A percentile compares a stretch with the other conserved stretches of the same genome.
Evolutionary conservation across 805 yeast genomes (phyloP).

Genomic region (Sugiyamaella chiloensis): DNA sequence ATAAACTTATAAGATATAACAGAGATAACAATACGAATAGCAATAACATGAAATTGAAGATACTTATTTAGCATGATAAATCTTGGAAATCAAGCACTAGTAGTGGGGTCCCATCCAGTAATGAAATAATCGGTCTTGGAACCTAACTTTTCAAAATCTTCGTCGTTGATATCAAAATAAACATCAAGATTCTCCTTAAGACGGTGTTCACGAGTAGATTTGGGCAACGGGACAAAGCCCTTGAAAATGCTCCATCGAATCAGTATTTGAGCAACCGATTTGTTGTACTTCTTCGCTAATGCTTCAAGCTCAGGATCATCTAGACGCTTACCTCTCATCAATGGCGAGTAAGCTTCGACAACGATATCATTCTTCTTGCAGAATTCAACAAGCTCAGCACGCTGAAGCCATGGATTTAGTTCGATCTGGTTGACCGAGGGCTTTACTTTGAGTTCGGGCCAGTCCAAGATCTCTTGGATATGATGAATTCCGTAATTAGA

Average conservation of each 20-base stretch:
- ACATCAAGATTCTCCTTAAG: conserved; percentile 53
- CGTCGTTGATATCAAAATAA: conserved; percentile 38
- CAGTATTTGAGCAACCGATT: conserved; percentile 45
- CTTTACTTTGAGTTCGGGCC: conserved; percentile 46
- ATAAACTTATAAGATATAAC: too few relatives aligned
- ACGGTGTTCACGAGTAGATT: conserved; percentile 58
- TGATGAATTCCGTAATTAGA: conserved; percentile 61
- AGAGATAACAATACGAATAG: too few relatives aligned
- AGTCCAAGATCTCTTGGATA: conserved; percentile 49
- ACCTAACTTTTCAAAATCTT: conserved; percentile 27
- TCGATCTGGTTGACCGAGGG: conserved; percentile 84
- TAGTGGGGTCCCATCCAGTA: conserved; percentile 14
- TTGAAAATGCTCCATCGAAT: conserved; percentile 49
- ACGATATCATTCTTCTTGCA: conserved; percentile 54
- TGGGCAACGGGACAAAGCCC: conserved; percentile 66
- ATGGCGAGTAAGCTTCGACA: conserved; percentile 78
- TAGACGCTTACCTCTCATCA: conserved; percentile 61
- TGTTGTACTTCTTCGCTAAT: conserved; percentile 40
- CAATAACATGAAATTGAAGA: too few relatives aligned
- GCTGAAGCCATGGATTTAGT: conserved; percentile 81
- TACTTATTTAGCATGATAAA: background rate
- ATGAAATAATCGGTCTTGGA: conserved; percentile 3
- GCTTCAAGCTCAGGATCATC: conserved; percentile 33
- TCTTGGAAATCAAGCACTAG: background rate
- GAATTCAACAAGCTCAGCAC: conserved; percentile 59